Base-by-base conservation (phyloP, 768 basidiomycete species). In the Boletus huronensis region DNA sequence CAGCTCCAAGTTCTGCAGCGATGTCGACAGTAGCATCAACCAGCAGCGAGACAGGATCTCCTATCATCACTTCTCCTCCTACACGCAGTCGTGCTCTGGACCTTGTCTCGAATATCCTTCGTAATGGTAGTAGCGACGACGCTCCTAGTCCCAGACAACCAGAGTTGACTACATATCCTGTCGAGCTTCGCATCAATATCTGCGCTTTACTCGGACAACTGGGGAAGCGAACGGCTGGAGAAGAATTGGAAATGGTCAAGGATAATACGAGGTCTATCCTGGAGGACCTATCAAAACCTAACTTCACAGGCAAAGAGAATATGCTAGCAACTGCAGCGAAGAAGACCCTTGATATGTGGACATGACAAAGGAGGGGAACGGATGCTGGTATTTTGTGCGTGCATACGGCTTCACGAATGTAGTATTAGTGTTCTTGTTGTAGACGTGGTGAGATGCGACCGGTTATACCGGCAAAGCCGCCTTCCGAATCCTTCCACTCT, bases 161-260 rank as follows among this genome's bases (percentile, higher is more conserved):
- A 40, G 62, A 63, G 25, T 48, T 39, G 0, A 73, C 74, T 55
- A 74, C 81, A 56, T 85, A 84, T 63, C 86, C 86, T n/a, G 72
- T 82, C 19, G 91, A 93, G 73, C 81, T 93, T 53, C 82, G 89
- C 44, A 75, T 82, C 26, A 93, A 93, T 61, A 80, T 83, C 17
- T 91, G 89, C 65, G 80, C 85, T 7, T 77, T 93, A 55, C 70
- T 93, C 26, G 75, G 81, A 38, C 85, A 89, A 58, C 65, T 90
- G 19, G 79, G 79, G 32, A 79, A 79, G 60, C 77, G 83, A 62
- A 71, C 75, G 3, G 67, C 79, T 9, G 78, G 77, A 7, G 77
- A 78, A 5, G 76, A 79, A 29, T 67, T 83, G 52, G 69, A 71
- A 25, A 72, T 67, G 32, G 63, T 90, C 49, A 82, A 84, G 68